Evolutionary conservation across 371 early-diverging fungal species (phyloP).

Genomic region (Lichtheimia ramosa): DNA sequence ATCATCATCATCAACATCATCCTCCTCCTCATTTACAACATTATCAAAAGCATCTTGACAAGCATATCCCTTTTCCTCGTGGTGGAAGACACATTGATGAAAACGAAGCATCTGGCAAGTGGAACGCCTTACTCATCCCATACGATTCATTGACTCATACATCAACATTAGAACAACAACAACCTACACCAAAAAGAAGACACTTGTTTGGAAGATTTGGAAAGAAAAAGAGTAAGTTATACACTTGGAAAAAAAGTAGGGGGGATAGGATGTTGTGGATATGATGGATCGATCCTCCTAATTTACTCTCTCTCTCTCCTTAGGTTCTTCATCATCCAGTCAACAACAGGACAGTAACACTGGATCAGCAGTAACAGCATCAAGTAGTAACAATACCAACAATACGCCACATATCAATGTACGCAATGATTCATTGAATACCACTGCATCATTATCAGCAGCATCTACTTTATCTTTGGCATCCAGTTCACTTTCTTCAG

Average conservation of each 20-base stretch:
- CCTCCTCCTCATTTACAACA: slow-evolving; percentile 12
- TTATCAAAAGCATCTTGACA: background rate
- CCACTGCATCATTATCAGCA: no score
- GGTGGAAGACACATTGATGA: slow-evolving; percentile 39
- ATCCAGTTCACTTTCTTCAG: no score
- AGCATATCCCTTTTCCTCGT: slow-evolving; percentile 39
- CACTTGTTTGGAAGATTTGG: slow-evolving; percentile 31
- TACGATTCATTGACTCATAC: background rate
- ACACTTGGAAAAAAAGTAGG: background rate
- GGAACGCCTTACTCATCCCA: background rate
- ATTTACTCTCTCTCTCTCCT: background rate
- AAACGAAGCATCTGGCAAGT: slow-evolving; percentile 4
- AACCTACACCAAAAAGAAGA: slow-evolving; percentile 20
- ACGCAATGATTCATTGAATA: no score
- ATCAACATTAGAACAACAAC: background rate
- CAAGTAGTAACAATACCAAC: background rate
- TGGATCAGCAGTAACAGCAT: slow-evolving; percentile 4
- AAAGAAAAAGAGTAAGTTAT: slow-evolving; percentile 38
- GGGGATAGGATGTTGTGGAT: background rate
- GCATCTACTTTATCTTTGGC: no score
- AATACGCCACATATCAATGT: background rate
- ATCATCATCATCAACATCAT: slow-evolving; percentile 4
- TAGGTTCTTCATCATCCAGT: background rate
- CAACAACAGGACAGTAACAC: background rate
- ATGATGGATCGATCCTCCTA: background rate